Conservation (phyloP, 495 filamentous ascomycete species). For the Penicillium bialowiezense region DNA sequence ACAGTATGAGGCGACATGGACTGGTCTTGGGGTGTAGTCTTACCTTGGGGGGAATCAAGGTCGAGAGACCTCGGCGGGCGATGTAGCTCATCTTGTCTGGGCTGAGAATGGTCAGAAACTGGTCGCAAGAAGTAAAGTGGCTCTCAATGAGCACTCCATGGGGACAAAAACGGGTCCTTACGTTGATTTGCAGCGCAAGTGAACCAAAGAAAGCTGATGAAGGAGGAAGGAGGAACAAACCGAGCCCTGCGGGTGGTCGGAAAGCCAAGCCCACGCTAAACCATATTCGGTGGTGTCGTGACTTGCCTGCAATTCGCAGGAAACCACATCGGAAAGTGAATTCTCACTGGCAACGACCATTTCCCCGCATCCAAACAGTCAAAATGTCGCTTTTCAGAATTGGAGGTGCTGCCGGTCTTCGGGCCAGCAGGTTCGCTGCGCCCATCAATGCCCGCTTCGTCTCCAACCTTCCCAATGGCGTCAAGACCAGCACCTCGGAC, state of each 20-base stretch:
- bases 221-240: slow-evolving; percentile 26
- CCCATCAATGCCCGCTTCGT: slow-evolving; percentile 39
- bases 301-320: slow-evolving; percentile 38
- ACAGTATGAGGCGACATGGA: not conserved
- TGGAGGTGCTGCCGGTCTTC: slow-evolving; percentile 36
- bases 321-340: slow-evolving; percentile 32
- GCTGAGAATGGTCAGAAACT: slow-evolving; percentile 30
- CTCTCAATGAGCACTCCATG: slow-evolving; percentile 1
- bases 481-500: slow-evolving; percentile 43
- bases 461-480: slow-evolving; percentile 26
- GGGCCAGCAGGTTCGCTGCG: slow-evolving; percentile 29
- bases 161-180: slow-evolving; percentile 16
- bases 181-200: slow-evolving; percentile 35
- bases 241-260: slow-evolving; percentile 44
- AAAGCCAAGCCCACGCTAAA: slow-evolving; percentile 38
- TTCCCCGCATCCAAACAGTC: slow-evolving; percentile 20
- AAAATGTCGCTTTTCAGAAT: slow-evolving; percentile 48
- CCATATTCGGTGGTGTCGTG: slow-evolving; percentile 36
- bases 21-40: slow-evolving; percentile 21
- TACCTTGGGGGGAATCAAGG: slow-evolving; percentile 98
- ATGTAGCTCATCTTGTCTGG: slow-evolving; percentile 84
- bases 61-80: slow-evolving; percentile 84
- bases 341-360: slow-evolving; percentile 17
- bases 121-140: slow-evolving; percentile 11
- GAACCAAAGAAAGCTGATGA: slow-evolving; percentile 35